These are phyloP conservation scores for Lepraria neglecta DNA, from an alignment of 495 filamentous ascomycete genomes.

Conservation along the genomic window DNA sequence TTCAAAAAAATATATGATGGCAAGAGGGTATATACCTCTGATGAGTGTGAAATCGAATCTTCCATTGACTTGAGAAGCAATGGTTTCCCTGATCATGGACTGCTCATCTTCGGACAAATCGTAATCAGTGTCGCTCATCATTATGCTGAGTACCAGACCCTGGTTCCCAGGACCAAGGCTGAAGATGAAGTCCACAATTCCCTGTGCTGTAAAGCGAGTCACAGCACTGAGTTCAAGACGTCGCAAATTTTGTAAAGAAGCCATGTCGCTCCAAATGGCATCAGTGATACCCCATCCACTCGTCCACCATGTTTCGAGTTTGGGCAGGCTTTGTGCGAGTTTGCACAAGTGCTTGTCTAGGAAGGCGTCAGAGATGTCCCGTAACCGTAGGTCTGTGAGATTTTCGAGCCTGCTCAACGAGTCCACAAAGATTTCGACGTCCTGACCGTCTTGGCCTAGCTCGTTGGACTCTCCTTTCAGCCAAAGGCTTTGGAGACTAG, in stretches of 20 bases:
- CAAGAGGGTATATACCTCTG: conserved; percentile 17
- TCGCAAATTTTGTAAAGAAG: conserved; percentile 38
- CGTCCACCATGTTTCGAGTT: conserved; percentile 50
- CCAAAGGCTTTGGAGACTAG: conserved; percentile 39
- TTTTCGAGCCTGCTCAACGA: conserved; percentile 41
- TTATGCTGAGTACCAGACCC: conserved; percentile 38
- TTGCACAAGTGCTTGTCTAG: conserved; percentile 43
- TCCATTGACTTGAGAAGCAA: conserved; percentile 36
- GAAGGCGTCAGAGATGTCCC: conserved; percentile 50
- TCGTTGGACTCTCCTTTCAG: conserved; percentile 44
- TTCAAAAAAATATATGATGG: neutral
- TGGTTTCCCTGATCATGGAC: conserved; percentile 33
- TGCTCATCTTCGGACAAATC: conserved; percentile 35
- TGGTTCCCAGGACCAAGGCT: conserved; percentile 35
- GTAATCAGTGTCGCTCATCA: conserved; percentile 33
- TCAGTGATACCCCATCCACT: conserved; percentile 52
- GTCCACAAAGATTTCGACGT: conserved; percentile 45
- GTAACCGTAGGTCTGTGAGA: conserved; percentile 47
- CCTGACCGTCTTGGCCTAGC: conserved; percentile 34
- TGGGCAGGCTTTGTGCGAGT: conserved; percentile 44
- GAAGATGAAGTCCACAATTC: conserved; percentile 43
- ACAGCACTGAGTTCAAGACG: conserved; percentile 42
- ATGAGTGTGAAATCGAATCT: conserved; percentile 38
- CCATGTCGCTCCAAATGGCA: conserved; percentile 40
- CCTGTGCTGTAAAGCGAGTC: conserved; percentile 42